Evolutionary conservation across 2,329 filamentous ascomycete genomes (phyloP), one percentile per base, ranked within the genome.

Genomic region (Sordariomycetes sp.): DNA sequence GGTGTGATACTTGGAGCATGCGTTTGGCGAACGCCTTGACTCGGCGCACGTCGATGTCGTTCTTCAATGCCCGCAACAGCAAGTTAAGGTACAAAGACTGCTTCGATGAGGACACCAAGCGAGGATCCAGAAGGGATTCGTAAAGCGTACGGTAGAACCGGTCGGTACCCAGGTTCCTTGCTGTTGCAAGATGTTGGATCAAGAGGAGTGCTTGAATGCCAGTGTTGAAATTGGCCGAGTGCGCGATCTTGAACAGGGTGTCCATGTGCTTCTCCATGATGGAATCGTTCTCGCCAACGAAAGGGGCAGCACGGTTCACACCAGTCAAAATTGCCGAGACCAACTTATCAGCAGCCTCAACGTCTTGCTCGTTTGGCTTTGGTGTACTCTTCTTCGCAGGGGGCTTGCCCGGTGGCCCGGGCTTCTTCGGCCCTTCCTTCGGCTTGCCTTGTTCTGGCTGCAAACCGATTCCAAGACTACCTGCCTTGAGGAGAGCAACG

Each of bases 171-270:
- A 90, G 69, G 48, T 88, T 82, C 53, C 92, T 86, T 4, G 80
- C 75, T 2, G 79, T 69, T 1, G 87, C 85, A 19, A 98, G 73
- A 55, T 96, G 92, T 54, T 96, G 92, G 44, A 98, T 93, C 31
- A 98, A 68, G 63, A 94, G 82, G 43, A 98, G 72, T 21, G 92
- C 90, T 59, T 98, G 92, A 24, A 98, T 86, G 53, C 87, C 92
- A 1, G 92, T 98, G 62, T 96, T 98, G 72, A 98, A 96, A 58
- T 98, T 98, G 37, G 90, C 86, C 1, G 90, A 96, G 59, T 98
- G 92, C 0, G 92, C 94, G 49, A 98, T 92, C 48, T 79, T 81
- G 71, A 95, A 98, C 18, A 98, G 72, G 4, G 90, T 95, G 53
- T 96, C 83, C 37, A 98, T 75, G 51, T 98, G 90, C 38, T 81